These are phyloP conservation scores for Coemansia sp. DNA, from an alignment of 192 early-diverging fungal species.

Conservation along the genomic window DNA sequence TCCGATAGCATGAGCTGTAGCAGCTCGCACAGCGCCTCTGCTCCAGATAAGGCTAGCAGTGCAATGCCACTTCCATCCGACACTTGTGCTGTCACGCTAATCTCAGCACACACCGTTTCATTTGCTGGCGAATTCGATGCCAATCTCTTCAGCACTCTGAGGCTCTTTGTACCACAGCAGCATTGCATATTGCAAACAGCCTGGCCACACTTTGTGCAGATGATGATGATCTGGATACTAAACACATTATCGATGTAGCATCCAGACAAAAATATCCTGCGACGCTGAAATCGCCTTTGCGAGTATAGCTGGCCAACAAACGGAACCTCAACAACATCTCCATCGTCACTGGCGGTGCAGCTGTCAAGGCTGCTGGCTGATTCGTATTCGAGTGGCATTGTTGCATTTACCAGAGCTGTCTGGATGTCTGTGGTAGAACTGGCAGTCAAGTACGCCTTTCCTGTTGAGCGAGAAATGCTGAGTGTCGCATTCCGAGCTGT, in stretches of 20 bases:
- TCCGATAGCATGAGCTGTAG: slow-evolving; percentile 10
- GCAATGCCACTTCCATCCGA: slow-evolving; percentile 45
- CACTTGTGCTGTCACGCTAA: slow-evolving; percentile 24
- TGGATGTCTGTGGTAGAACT: slow-evolving; percentile 16
- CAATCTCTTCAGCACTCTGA: slow-evolving; percentile 1
- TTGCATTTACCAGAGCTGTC: background rate
- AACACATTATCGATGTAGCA: slow-evolving; percentile 2
- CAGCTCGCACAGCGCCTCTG: background rate
- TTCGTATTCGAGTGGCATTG: background rate
- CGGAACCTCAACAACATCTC: background rate
- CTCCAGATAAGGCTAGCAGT: background rate
- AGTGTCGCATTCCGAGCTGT: slow-evolving; percentile 19
- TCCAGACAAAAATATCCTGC: background rate
- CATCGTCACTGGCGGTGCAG: background rate
- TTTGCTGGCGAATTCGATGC: background rate
- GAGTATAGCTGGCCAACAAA: slow-evolving; percentile 3
- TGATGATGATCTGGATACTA: slow-evolving; percentile 11
- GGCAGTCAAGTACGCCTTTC: slow-evolving; percentile 24
- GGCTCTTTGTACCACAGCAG: slow-evolving; percentile 21
- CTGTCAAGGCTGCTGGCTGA: background rate
- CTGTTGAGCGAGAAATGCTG: slow-evolving; percentile 3
- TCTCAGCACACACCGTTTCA: background rate
- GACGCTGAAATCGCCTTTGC: background rate
- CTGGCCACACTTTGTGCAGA: slow-evolving; percentile 23
- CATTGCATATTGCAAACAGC: slow-evolving; percentile 24